Evolutionary conservation across 441 rosid genomes (phyloP).

Genomic region (Lepidium campestre): DNA sequence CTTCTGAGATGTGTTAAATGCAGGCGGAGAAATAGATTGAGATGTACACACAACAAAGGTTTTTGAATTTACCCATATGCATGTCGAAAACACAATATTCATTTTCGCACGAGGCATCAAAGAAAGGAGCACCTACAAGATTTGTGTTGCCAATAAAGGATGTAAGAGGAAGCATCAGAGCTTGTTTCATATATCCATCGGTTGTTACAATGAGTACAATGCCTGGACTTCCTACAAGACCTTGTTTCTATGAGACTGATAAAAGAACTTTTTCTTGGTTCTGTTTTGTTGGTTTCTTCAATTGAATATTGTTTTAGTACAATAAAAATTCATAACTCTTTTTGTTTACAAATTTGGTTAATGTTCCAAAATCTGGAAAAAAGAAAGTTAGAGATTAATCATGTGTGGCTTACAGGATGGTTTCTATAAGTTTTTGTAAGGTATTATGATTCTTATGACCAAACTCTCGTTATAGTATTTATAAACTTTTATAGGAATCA

Average conservation of each 20-base stretch:
- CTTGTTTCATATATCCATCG: constrained; percentile 87
- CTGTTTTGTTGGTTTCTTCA: too few species aligned
- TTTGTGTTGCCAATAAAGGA: constrained; percentile 80
- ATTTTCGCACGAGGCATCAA: constrained; percentile 66
- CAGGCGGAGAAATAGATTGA: constrained; percentile 96
- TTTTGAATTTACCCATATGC: constrained; percentile 79
- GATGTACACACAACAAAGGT: constrained; percentile 85
- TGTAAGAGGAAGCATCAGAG: constrained; percentile 92
- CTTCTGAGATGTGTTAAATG: neutral
- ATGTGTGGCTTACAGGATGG: too few species aligned
- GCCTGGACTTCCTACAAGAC: constrained; percentile 98
- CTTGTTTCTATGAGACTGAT: constrained; percentile 90
- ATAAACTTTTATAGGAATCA: too few species aligned
- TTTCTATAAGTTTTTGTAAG: too few species aligned
- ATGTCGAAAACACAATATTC: constrained; percentile 98
- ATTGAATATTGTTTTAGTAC: too few species aligned
- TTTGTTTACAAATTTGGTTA: too few species aligned
- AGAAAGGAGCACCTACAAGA: constrained; percentile 85
- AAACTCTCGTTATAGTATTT: too few species aligned
- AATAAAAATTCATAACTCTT: too few species aligned
- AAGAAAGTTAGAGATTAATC: too few species aligned
- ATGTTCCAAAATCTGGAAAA: too few species aligned
- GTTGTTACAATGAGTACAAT: constrained; percentile 96
- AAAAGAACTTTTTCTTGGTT: too few species aligned
- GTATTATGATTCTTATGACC: too few species aligned